phyloP scores from a whole-genome alignment of 176 grass and related monocot species.

The Aegilops speltoides region DNA sequence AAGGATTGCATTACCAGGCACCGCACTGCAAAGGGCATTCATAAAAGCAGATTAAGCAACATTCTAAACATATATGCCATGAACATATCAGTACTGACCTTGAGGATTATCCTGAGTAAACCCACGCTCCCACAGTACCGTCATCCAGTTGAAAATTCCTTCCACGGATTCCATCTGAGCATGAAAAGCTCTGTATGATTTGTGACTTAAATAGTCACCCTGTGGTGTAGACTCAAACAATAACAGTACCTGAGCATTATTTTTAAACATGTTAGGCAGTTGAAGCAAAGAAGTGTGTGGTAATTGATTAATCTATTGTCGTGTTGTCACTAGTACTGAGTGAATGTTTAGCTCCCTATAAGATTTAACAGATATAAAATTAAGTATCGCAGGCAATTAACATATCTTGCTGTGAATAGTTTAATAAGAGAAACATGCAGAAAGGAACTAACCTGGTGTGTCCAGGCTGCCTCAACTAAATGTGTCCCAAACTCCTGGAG shows the following conservation, averaged over 20 bases:
- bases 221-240: constrained; percentile 64
- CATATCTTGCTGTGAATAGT: constrained; percentile 7
- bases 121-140: constrained; percentile 90
- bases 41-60: constrained; percentile 22
- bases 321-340: background rate
- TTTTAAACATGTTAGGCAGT: constrained; percentile 20
- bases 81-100: constrained; percentile 39
- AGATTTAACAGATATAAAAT: background rate
- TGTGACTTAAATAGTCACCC: constrained; percentile 37
- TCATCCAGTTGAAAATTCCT: constrained; percentile 76
- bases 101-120: constrained; percentile 97
- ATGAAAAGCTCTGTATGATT: constrained; percentile 38
- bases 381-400: background rate
- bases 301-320: background rate
- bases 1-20: constrained; percentile 91
- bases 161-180: constrained; percentile 74
- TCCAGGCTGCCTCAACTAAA: constrained; percentile 95
- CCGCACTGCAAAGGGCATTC: constrained; percentile 60
- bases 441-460: constrained; percentile 72
- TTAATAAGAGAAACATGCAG: constrained; percentile 11
- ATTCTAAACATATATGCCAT: constrained; percentile 21
- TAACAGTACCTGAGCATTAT: constrained; percentile 56
- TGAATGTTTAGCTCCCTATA: constrained; percentile 15
- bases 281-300: constrained; percentile 4
- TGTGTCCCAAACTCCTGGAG: constrained; percentile 96